phyloP scores from a whole-genome alignment of 495 filamentous ascomycete genomes.

The Xylaria curta region DNA sequence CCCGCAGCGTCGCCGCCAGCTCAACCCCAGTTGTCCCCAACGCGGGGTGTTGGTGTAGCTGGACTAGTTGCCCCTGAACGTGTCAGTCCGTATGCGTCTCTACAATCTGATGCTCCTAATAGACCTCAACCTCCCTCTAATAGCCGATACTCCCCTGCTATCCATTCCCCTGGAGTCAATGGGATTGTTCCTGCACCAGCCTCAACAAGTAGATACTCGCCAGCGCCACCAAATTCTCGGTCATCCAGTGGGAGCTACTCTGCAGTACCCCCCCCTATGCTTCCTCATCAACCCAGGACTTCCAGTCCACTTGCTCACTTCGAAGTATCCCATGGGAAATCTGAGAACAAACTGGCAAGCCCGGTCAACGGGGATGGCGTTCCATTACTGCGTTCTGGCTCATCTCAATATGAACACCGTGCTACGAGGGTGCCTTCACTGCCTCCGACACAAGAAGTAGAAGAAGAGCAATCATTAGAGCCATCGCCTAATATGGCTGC shows the following conservation, averaged over 20 bases:
- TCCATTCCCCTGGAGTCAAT: slow-evolving; percentile 46
- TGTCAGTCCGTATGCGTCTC: slow-evolving; percentile 66
- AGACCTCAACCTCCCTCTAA: slow-evolving; percentile 45
- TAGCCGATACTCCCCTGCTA: slow-evolving; percentile 66
- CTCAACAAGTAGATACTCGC: slow-evolving; percentile 58
- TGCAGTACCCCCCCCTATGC: slow-evolving; percentile 51
- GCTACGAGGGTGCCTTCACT: slow-evolving; percentile 54
- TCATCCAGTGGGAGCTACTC: slow-evolving; percentile 49
- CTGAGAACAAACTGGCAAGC: slow-evolving; percentile 37
- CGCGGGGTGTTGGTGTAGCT: slow-evolving; percentile 39
- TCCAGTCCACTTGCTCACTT: slow-evolving; percentile 84
- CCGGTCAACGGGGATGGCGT: slow-evolving; percentile 41
- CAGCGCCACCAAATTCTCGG: slow-evolving; percentile 52
- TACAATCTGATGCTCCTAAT: slow-evolving; percentile 49
- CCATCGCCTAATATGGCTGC: slow-evolving; percentile 35
- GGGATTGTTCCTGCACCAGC: slow-evolving; percentile 45
- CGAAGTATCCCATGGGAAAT: slow-evolving; percentile 53
- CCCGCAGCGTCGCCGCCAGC: slow-evolving; percentile 40
- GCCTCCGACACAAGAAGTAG: slow-evolving; percentile 60
- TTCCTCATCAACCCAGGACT: slow-evolving; percentile 82
- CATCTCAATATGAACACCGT: slow-evolving; percentile 54
- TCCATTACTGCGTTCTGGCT: slow-evolving; percentile 50
- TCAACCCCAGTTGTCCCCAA: slow-evolving; percentile 37
- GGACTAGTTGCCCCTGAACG: slow-evolving; percentile 61
- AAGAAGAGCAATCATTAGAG: slow-evolving; percentile 51